Evolutionary conservation across 805 yeast species (phyloP).

Genomic region (Yueomyces sp.): DNA sequence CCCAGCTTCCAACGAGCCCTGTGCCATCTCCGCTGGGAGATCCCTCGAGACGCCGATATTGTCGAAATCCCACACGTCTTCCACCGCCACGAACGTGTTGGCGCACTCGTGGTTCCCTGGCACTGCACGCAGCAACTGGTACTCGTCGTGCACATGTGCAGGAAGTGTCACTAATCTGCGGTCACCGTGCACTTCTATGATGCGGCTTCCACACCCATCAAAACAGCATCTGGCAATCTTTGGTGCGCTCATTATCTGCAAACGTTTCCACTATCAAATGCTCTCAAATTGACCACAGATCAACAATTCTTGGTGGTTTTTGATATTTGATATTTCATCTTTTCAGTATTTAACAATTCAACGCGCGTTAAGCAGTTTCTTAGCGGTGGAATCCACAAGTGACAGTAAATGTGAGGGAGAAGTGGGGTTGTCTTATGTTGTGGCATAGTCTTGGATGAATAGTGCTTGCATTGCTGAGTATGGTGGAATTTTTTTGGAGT

Average conservation of each 20-base stretch:
- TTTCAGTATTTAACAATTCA: too few species aligned
- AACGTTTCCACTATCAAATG: too few species aligned
- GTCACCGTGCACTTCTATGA: slow-evolving; percentile 7
- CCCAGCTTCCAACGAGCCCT: background rate
- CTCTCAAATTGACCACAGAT: too few species aligned
- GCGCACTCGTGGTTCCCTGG: background rate
- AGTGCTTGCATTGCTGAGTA: too few species aligned
- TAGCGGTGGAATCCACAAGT: too few species aligned
- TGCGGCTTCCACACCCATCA: slow-evolving; percentile 10
- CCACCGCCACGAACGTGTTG: slow-evolving; percentile 28
- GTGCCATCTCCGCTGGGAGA: slow-evolving; percentile 6
- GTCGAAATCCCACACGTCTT: slow-evolving; percentile 68
- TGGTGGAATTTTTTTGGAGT: too few species aligned
- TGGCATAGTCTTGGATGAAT: too few species aligned
- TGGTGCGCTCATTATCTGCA: background rate
- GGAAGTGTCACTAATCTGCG: slow-evolving; percentile 5
- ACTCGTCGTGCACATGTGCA: slow-evolving; percentile 4
- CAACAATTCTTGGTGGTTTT: too few species aligned
- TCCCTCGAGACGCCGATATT: slow-evolving; percentile 59
- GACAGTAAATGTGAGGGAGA: too few species aligned
- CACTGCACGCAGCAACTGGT: slow-evolving; percentile 11
- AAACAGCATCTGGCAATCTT: slow-evolving; percentile 15
- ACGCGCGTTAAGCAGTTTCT: too few species aligned
- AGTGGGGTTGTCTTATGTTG: too few species aligned
- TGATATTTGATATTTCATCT: too few species aligned